Evolutionary conservation across 345 rosid species (phyloP).

Genomic region (Moringa oleifera): DNA sequence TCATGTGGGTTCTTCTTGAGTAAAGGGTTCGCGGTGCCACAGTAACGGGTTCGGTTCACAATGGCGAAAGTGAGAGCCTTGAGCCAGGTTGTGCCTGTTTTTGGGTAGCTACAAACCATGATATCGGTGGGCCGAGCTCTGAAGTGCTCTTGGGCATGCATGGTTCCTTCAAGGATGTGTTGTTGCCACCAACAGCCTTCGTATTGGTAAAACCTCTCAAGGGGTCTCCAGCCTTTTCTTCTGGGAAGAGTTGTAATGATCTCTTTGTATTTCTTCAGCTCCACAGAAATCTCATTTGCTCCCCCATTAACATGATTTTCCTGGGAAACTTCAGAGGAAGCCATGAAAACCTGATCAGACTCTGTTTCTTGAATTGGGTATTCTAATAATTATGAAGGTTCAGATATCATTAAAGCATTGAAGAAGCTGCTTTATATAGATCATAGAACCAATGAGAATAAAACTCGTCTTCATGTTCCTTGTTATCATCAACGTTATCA

Average conservation of each 20-base stretch:
- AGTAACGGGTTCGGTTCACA: conserved; percentile 17
- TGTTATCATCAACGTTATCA: too few relatives aligned
- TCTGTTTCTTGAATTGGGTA: too few relatives aligned
- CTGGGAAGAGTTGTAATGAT: conserved; percentile 21
- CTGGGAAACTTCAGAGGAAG: too few relatives aligned
- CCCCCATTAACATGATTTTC: too few relatives aligned
- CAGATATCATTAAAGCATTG: too few relatives aligned
- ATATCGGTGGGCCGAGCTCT: conserved; percentile 20
- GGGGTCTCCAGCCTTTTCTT: conserved; percentile 22
- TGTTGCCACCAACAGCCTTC: conserved; percentile 27
- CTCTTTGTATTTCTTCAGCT: conserved; percentile 24
- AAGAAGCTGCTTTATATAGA: too few relatives aligned
- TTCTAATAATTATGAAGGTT: too few relatives aligned
- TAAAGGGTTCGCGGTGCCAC: conserved; percentile 18
- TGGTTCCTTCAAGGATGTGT: conserved; percentile 22
- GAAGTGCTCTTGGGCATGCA: conserved; percentile 22
- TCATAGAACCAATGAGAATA: too few relatives aligned
- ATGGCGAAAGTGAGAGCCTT: conserved; percentile 28
- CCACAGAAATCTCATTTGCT: too few relatives aligned
- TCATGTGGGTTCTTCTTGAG: conserved; percentile 29
- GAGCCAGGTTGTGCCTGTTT: conserved; percentile 36
- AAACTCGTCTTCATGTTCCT: too few relatives aligned
- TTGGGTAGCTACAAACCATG: conserved; percentile 30
- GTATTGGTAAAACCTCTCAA: conserved; percentile 16
- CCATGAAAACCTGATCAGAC: too few relatives aligned